Evolutionary conservation across 2,329 filamentous ascomycete species (phyloP), one percentile per base, ranked within the genome.

Genomic region (Trichocomaceae sp.): DNA sequence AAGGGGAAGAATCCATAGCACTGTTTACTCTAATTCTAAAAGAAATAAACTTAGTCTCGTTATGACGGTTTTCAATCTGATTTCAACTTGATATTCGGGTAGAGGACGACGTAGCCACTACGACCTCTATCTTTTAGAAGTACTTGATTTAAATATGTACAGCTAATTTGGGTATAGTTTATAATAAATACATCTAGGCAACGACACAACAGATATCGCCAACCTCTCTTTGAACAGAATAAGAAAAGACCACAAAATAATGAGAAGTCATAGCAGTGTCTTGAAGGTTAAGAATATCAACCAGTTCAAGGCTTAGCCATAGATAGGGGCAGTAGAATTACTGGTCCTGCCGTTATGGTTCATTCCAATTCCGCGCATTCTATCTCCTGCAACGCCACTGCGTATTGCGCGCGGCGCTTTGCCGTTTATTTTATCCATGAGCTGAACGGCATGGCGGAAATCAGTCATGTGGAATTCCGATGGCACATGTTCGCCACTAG

Each of bases 401-500:
- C 39, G 19, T 20, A 20, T 39, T 19, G 54, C 41, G 8, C 47
- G 56, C 19, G 56, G 55, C 2, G 54, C 22, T 35, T 20, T 52
- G 39, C 57, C 61, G 4, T 57, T 58, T 26, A 75, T 55, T 15
- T 64, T 62, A 47, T 62, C 68, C 62, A 72, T 73, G 35, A 57
- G 66, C 15, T 60, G 59, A 37, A 72, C 63, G 31, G 72, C 72
- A 35, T 57, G 57, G 8, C 63, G 59, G 56, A 76, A 73, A 61
- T 75, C 66, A 23, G 74, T 54, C 57, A 65, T 61, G 12, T 57
- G 57, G 44, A 72, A 70, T 52, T 73, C 68, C 6, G 64, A 57
- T 9, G 75, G 74, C 71, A 78, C 74, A 57, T 76, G 71, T 58
- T 96, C 89, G 47, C 93, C 93, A 67, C 87, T 93, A 57, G 90